phyloP scores from a whole-genome alignment of 75 land plant genomes.

The Picea sitchensis region DNA sequence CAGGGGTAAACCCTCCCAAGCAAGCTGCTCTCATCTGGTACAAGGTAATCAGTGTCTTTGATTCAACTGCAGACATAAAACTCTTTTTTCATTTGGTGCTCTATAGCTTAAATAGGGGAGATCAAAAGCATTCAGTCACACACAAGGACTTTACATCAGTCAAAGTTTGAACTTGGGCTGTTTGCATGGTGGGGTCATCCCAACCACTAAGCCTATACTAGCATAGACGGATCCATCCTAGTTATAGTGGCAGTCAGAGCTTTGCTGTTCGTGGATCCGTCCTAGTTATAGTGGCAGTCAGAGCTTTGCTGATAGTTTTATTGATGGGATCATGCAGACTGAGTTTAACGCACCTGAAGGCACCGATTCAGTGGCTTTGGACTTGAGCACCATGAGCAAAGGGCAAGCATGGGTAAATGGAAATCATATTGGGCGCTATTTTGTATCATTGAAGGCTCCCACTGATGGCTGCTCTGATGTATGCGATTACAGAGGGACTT shows the following conservation, averaged over 20 bases:
- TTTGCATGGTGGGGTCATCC: too few relatives aligned
- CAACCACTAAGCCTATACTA: too few relatives aligned
- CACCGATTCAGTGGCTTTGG: conserved; percentile 38
- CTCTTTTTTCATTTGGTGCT: too few relatives aligned
- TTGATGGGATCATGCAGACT: conserved; percentile 14
- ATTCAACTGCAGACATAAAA: too few relatives aligned
- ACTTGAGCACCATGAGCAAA: conserved; percentile 49
- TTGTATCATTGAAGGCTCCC: conserved; percentile 6
- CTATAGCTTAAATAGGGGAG: too few relatives aligned
- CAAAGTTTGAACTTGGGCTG: too few relatives aligned
- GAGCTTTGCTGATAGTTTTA: too few relatives aligned
- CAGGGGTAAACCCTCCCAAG: conserved; percentile 7
- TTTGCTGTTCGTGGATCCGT: background rate
- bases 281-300: background rate
- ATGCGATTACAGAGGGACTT: conserved; percentile 26
- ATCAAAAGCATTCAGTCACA: too few relatives aligned
- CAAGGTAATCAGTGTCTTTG: background rate
- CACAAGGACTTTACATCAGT: too few relatives aligned
- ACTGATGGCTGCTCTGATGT: conserved; percentile 23
- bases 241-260: background rate
- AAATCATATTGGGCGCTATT: conserved; percentile 40
- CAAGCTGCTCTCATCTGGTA: conserved; percentile 4
- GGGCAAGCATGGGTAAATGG: conserved; percentile 59
- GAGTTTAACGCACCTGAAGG: conserved; percentile 44
- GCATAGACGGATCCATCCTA: background rate